phyloP scores from a whole-genome alignment of 2,329 filamentous ascomycete species.

The Pyrenochaeta sp. region DNA sequence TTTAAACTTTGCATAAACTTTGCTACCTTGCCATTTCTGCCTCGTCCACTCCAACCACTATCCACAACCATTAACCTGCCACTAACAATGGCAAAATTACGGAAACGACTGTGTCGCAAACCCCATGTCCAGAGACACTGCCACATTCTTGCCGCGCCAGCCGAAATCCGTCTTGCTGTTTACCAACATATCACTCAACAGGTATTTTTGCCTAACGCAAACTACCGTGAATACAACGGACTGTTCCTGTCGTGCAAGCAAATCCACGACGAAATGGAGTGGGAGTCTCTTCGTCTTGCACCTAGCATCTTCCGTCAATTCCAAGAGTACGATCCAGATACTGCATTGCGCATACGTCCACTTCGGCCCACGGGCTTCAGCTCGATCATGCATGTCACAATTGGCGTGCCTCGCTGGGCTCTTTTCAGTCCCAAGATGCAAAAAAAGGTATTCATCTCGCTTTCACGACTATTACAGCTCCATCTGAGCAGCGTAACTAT shows the following conservation, averaged over 20 bases:
- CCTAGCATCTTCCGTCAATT: neutral
- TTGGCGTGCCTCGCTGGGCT: slow-evolving; percentile 4
- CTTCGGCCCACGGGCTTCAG: slow-evolving; percentile 1
- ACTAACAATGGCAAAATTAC: neutral
- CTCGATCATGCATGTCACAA: slow-evolving; percentile 5
- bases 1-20: too few species aligned
- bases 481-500: slow-evolving; percentile 9
- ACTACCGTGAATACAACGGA: neutral
- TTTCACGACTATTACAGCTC: slow-evolving; percentile 1
- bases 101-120: neutral
- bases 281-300: slow-evolving; percentile 1
- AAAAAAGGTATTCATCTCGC: neutral
- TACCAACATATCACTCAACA: neutral
- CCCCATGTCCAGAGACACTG: neutral
- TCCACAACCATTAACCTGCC: neutral
- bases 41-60: neutral
- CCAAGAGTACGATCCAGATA: neutral
- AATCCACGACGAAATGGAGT: slow-evolving; percentile 5
- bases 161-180: neutral
- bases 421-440: neutral
- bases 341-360: neutral
- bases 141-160: slow-evolving; percentile 2
- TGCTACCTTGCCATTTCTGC: neutral
- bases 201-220: slow-evolving; percentile 1
- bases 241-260: slow-evolving; percentile 10